Conservation (phyloP, 2,329 filamentous ascomycete species). For the Tolypocladium album region DNA sequence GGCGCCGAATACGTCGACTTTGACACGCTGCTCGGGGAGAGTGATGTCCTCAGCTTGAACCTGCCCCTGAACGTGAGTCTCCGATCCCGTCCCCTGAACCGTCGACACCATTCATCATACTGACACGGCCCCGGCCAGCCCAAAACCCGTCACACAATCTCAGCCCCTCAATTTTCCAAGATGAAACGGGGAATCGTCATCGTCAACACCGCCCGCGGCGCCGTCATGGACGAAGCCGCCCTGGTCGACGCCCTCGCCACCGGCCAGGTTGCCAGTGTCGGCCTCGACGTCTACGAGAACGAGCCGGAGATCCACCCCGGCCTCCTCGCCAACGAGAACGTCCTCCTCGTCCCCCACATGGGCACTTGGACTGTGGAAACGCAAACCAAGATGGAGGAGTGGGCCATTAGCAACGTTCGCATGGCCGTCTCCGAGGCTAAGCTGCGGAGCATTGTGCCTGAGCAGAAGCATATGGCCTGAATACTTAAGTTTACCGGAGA, state of each 20-base stretch:
- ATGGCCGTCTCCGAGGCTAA: constrained; percentile 50
- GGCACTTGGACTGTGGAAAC: constrained; percentile 69
- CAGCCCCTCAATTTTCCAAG: constrained; percentile 54
- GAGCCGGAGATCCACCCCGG: constrained; percentile 69
- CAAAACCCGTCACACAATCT: constrained; percentile 66
- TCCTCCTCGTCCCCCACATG: constrained; percentile 75
- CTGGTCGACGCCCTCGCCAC: constrained; percentile 61
- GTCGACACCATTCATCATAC: not conserved
- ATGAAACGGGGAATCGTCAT: constrained; percentile 74
- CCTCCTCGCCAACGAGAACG: constrained; percentile 57
- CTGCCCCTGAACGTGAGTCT: constrained; percentile 69
- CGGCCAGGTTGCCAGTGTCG: constrained; percentile 59
- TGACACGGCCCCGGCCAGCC: constrained; percentile 20
- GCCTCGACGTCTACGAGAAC: constrained; percentile 74
- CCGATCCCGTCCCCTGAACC: not conserved
- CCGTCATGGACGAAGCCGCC: constrained; percentile 72
- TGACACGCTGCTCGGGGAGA: constrained; percentile 57
- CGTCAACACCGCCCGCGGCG: constrained; percentile 74
- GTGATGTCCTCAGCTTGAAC: constrained; percentile 73
- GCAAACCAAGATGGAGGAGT: constrained; percentile 60
- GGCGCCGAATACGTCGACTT: constrained; percentile 61
- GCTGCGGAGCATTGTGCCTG: constrained; percentile 59
- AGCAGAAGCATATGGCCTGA: constrained; percentile 40
- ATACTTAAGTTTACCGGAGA: no score
- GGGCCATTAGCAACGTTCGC: constrained; percentile 60